Evolutionary conservation across 257 asterid genomes (phyloP).

Genomic region (Hygrophila difformis): DNA sequence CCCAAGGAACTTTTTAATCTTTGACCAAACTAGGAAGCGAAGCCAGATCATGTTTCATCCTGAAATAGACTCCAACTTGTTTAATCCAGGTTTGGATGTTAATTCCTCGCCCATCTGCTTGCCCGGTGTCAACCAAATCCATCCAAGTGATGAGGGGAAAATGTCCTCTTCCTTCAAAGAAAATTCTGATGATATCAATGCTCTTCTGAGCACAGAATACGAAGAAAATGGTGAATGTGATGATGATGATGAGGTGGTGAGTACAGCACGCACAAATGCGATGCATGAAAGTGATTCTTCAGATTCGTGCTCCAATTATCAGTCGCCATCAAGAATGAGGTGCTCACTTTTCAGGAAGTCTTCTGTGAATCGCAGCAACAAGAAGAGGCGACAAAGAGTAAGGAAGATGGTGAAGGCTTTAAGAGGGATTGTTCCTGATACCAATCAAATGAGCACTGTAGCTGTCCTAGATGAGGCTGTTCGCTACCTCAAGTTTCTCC

Average conservation of each 20-base stretch:
- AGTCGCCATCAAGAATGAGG: slow-evolving; percentile 23
- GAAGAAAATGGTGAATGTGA: slow-evolving; percentile 27
- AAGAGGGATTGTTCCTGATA: slow-evolving; percentile 39
- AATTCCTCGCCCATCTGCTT: slow-evolving; percentile 12
- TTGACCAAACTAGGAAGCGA: slow-evolving; percentile 32
- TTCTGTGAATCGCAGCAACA: slow-evolving; percentile 12
- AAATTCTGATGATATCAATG: slow-evolving; percentile 51
- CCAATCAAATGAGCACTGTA: slow-evolving; percentile 34
- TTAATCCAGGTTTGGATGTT: slow-evolving; percentile 18
- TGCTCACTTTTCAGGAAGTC: slow-evolving; percentile 17
- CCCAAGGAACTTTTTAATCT: slow-evolving; percentile 45
- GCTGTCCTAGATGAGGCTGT: slow-evolving; percentile 60
- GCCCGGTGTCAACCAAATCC: not conserved
- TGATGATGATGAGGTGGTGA: slow-evolving; percentile 45
- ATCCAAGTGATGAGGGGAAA: slow-evolving; percentile 18
- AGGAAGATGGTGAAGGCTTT: slow-evolving; percentile 40
- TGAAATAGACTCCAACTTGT: slow-evolving; percentile 23
- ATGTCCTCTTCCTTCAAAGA: slow-evolving; percentile 26
- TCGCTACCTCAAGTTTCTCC: slow-evolving; percentile 26
- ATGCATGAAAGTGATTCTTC: slow-evolving; percentile 27
- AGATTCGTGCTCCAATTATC: slow-evolving; percentile 40
- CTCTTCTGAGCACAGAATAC: slow-evolving; percentile 35
- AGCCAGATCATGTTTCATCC: slow-evolving; percentile 47
- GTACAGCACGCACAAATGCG: slow-evolving; percentile 45
- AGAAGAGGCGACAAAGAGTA: slow-evolving; percentile 27